Conservation (phyloP, 2,329 filamentous ascomycete species). For the Nothophoma quercina region DNA sequence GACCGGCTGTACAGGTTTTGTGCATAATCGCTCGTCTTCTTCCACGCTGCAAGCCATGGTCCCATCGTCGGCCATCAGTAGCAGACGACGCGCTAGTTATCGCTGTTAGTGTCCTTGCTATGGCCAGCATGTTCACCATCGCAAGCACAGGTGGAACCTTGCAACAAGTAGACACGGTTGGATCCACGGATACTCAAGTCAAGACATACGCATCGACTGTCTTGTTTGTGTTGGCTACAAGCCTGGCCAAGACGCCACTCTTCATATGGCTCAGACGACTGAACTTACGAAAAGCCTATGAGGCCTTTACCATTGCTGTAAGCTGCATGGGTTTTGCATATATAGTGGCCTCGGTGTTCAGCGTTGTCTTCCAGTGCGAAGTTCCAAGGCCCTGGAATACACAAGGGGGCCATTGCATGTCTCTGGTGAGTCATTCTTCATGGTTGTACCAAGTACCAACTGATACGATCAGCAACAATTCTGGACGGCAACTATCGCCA, state of each 20-base stretch:
- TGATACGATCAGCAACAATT: conserved; percentile 24
- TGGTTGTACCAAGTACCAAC: background rate
- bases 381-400: conserved; percentile 36
- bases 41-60: conserved; percentile 23
- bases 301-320: conserved; percentile 16
- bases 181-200: conserved; percentile 24
- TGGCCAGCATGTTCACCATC: conserved; percentile 34
- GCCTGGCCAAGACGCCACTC: conserved; percentile 36
- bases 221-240: conserved; percentile 30
- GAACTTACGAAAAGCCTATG: conserved; percentile 23
- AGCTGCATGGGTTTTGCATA: conserved; percentile 26
- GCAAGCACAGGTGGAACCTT: no score
- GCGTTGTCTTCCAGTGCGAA: conserved; percentile 34
- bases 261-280: conserved; percentile 30
- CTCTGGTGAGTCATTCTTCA: conserved; percentile 21
- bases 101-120: conserved; percentile 27
- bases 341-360: conserved; percentile 18
- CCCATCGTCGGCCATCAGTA: conserved; percentile 13
- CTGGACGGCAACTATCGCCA: conserved; percentile 29
- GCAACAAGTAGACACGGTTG: conserved; percentile 9
- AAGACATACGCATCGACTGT: conserved; percentile 34
- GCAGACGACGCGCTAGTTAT: conserved; percentile 33
- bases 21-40: conserved; percentile 8
- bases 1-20: no score
- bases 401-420: conserved; percentile 32